Conservation (phyloP, 495 filamentous ascomycete genomes). For the Pseudoneurospora amorphoporcata region DNA sequence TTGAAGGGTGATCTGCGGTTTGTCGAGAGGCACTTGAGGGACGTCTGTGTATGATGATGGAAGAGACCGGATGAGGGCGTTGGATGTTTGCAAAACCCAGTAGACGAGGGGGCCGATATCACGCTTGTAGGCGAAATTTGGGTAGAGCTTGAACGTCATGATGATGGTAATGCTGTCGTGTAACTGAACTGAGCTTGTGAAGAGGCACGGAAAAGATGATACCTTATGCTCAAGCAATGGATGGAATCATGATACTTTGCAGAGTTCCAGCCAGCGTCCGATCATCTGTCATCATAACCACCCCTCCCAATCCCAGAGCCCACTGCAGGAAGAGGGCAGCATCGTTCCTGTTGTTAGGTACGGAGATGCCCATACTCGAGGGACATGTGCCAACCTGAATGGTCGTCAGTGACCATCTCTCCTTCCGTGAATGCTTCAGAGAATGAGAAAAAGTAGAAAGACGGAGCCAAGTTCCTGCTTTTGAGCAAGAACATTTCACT, state of each 20-base stretch:
- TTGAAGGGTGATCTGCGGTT: constrained; percentile 17
- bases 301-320: neutral
- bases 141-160: constrained; percentile 5
- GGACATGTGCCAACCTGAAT: too few relatives aligned
- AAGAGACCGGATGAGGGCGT: constrained; percentile 16
- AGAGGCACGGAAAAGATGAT: neutral
- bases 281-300: neutral
- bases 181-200: neutral
- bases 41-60: neutral
- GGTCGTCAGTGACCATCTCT: too few relatives aligned
- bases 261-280: neutral
- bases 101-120: constrained; percentile 28
- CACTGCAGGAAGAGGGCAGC: too few relatives aligned
- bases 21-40: neutral
- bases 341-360: too few relatives aligned
- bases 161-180: neutral
- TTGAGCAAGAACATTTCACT: neutral
- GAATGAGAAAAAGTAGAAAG: neutral
- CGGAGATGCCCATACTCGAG: too few relatives aligned
- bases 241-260: neutral
- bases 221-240: neutral
- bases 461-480: neutral
- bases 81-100: constrained; percentile 31
- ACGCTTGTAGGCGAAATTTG: constrained; percentile 28
- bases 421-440: neutral